Evolutionary conservation across 805 yeast species (phyloP).

Genomic region (Schwanniomyces sp.): DNA sequence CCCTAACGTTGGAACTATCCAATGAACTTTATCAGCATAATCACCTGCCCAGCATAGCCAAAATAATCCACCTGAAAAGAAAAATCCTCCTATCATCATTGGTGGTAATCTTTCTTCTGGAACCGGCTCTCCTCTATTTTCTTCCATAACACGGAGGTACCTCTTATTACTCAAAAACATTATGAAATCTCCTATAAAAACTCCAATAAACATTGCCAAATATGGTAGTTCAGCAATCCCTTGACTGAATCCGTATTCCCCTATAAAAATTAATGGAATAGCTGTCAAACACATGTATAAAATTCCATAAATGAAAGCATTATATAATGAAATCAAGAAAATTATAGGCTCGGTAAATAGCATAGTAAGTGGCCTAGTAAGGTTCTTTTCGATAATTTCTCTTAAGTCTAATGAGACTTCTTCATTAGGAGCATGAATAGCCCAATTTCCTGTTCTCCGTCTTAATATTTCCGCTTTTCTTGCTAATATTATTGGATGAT

Average conservation of each 20-base stretch:
- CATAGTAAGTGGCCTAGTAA: slow-evolving; percentile 40
- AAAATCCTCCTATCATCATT: slow-evolving; percentile 66
- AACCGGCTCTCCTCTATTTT: slow-evolving; percentile 45
- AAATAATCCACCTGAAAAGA: slow-evolving; percentile 71
- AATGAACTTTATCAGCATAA: slow-evolving; percentile 62
- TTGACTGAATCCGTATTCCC: slow-evolving; percentile 55
- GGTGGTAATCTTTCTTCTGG: slow-evolving; percentile 78
- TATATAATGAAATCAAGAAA: slow-evolving; percentile 43
- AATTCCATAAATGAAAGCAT: slow-evolving; percentile 50
- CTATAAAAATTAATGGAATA: slow-evolving; percentile 45
- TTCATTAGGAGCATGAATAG: slow-evolving; percentile 38
- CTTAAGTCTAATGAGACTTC: slow-evolving; percentile 27
- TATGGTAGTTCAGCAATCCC: slow-evolving; percentile 81
- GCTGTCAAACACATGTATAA: slow-evolving; percentile 47
- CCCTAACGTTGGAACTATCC: slow-evolving; percentile 54
- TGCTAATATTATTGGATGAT: slow-evolving; percentile 36
- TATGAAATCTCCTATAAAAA: slow-evolving; percentile 53
- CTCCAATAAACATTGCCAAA: slow-evolving; percentile 71
- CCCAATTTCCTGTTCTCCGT: slow-evolving; percentile 43
- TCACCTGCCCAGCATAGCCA: slow-evolving; percentile 85
- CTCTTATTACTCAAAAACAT: slow-evolving; percentile 56
- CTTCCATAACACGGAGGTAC: slow-evolving; percentile 37
- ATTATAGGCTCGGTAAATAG: slow-evolving; percentile 43
- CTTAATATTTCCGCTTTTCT: slow-evolving; percentile 34
- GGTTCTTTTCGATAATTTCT: slow-evolving; percentile 35